A percentile compares a stretch with the other conserved stretches of the same genome.
Conservation (phyloP, 208 protist species). For the Porcisia hertigi region DNA sequence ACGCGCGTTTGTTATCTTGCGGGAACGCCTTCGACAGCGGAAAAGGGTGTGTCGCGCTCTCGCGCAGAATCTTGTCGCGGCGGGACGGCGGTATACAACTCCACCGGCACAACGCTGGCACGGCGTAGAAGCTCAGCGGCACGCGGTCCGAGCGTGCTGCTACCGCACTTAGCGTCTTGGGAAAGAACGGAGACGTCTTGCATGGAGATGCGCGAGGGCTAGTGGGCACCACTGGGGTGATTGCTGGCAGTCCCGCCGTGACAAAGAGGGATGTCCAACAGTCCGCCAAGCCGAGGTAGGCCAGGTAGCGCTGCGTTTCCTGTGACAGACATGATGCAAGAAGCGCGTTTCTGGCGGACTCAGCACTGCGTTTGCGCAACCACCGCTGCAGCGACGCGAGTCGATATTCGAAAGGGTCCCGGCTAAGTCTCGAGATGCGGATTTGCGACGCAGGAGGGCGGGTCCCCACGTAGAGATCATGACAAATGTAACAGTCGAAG, state of each 20-base stretch:
- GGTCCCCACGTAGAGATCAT: slow-evolving; percentile 10
- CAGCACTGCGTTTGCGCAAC: slow-evolving; percentile 25
- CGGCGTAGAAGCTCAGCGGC: slow-evolving; percentile 29
- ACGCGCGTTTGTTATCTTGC: neutral
- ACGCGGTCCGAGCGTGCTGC: slow-evolving; percentile 9
- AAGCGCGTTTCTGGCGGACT: slow-evolving; percentile 13
- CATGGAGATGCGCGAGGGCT: neutral
- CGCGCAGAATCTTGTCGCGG: slow-evolving; percentile 16
- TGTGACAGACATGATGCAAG: slow-evolving; percentile 21
- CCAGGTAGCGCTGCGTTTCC: slow-evolving; percentile 22
- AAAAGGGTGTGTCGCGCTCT: slow-evolving; percentile 20
- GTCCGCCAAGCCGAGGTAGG: slow-evolving; percentile 29
- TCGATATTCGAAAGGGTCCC: slow-evolving; percentile 24
- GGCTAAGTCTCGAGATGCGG: slow-evolving; percentile 7
- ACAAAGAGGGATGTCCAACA: slow-evolving; percentile 31
- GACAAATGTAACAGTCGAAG: slow-evolving; percentile 20
- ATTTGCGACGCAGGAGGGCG: slow-evolving; percentile 2
- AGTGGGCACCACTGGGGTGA: slow-evolving; percentile 1
- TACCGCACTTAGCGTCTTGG: neutral
- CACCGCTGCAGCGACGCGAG: slow-evolving; percentile 29
- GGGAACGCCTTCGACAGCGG: slow-evolving; percentile 8
- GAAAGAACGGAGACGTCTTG: neutral
- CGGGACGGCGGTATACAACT: slow-evolving; percentile 7
- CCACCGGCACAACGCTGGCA: slow-evolving; percentile 29
- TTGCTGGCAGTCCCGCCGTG: slow-evolving; percentile 16